These are phyloP conservation scores for Diaporthe longicolla DNA, from an alignment of 2,329 filamentous ascomycete species.

Conservation along the genomic window DNA sequence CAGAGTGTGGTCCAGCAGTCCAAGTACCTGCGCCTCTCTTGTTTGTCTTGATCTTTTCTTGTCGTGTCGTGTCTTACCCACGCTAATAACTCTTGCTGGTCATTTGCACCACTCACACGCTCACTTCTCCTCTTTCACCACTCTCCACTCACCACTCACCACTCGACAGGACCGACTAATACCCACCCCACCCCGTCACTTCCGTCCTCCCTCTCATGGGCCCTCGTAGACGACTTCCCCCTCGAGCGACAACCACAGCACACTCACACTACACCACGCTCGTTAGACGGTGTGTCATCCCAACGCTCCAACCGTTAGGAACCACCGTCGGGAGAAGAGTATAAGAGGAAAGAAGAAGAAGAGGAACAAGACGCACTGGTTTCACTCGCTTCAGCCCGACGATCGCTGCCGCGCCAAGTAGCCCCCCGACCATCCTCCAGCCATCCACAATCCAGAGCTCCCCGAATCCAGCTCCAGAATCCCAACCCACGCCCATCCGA, in stretches of 20 bases:
- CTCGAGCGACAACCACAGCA: neutral
- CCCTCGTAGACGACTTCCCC: neutral
- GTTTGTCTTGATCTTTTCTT: conserved; percentile 20
- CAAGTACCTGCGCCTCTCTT: conserved; percentile 16
- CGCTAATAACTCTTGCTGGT: neutral
- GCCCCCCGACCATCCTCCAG: conserved; percentile 25
- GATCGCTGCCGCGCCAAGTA: conserved; percentile 30
- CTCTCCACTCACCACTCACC: no score
- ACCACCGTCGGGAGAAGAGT: neutral
- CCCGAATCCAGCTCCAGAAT: conserved; percentile 2
- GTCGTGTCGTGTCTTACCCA: conserved; percentile 4
- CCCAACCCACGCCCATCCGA: conserved; percentile 7
- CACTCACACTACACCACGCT: conserved; percentile 8
- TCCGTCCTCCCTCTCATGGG: neutral
- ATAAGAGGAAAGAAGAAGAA: neutral
- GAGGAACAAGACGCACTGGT: neutral
- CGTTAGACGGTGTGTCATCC: conserved; percentile 6
- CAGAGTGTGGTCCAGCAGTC: no score
- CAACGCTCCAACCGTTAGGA: neutral
- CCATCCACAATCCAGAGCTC: conserved; percentile 18
- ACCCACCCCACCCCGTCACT: neutral
- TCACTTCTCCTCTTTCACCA: no score
- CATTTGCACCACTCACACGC: neutral
- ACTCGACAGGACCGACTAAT: neutral
- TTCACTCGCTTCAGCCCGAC: conserved; percentile 29